These are phyloP conservation scores for Wallacemonas collosoma DNA, from an alignment of 208 protist genomes.

Conservation along the genomic window DNA sequence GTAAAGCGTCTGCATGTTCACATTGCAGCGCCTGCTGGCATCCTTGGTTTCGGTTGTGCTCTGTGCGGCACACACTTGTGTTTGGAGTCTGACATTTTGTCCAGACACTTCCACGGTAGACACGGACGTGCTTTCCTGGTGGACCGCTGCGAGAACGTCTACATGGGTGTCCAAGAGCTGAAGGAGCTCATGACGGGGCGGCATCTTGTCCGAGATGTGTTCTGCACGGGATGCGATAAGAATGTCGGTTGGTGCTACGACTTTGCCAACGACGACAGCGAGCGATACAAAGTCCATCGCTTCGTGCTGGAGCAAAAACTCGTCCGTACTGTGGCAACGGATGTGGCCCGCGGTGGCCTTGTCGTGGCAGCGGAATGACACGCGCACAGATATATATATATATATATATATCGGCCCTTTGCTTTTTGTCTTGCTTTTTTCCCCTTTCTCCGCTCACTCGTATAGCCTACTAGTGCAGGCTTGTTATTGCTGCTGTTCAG, in stretches of 20 bases:
- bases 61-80: slow-evolving; percentile 78
- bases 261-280: slow-evolving; percentile 74
- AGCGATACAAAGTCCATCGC: slow-evolving; percentile 79
- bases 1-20: slow-evolving; percentile 42
- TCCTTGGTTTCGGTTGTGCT: slow-evolving; percentile 65
- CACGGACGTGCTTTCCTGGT: slow-evolving; percentile 75
- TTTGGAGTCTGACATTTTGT: slow-evolving; percentile 60
- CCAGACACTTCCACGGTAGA: slow-evolving; percentile 69
- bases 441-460: too few species aligned
- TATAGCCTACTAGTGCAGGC: too few species aligned
- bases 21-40: slow-evolving; percentile 31
- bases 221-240: slow-evolving; percentile 71
- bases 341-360: slow-evolving; percentile 9
- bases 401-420: too few species aligned
- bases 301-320: slow-evolving; percentile 78
- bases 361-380: background rate
- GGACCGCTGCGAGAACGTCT: slow-evolving; percentile 73
- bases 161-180: slow-evolving; percentile 72
- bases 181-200: slow-evolving; percentile 79
- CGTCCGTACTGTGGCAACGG: slow-evolving; percentile 35
- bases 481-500: too few species aligned
- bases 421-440: too few species aligned
- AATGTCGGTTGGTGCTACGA: slow-evolving; percentile 87
- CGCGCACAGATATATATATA: too few species aligned
- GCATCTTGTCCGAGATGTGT: slow-evolving; percentile 80